These are phyloP conservation scores for Umbellularia californica DNA, from an alignment of 164 flowering plant genomes.

Conservation along the genomic window DNA sequence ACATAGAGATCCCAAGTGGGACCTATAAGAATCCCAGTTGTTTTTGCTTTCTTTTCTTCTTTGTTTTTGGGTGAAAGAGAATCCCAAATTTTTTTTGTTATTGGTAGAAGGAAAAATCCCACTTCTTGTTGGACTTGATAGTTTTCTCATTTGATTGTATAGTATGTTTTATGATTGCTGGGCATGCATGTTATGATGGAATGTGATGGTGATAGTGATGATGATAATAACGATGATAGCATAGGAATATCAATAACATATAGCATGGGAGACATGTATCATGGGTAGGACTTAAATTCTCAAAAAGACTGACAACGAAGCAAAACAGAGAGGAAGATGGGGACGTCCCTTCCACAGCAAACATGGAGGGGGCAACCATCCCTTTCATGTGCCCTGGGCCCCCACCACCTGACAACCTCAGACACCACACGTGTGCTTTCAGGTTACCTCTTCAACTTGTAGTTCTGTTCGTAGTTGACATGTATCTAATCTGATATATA, in stretches of 20 bases:
- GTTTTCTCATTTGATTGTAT: too few relatives aligned
- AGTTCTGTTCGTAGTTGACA: too few relatives aligned
- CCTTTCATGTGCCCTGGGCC: background rate
- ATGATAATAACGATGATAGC: background rate
- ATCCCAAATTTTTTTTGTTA: too few relatives aligned
- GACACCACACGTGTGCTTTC: slow-evolving; percentile 20
- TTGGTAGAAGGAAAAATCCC: too few relatives aligned
- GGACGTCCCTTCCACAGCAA: slow-evolving; percentile 8
- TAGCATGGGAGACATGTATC: slow-evolving; percentile 5
- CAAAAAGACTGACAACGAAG: slow-evolving; percentile 7
- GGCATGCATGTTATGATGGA: slow-evolving; percentile 1
- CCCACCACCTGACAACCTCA: slow-evolving; percentile 8
- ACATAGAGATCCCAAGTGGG: too few relatives aligned
- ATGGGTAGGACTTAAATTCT: slow-evolving; percentile 3
- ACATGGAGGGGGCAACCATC: background rate
- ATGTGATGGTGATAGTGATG: background rate
- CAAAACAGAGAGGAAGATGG: background rate
- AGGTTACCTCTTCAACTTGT: background rate
- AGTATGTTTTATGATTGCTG: background rate
- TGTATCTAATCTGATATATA: too few relatives aligned
- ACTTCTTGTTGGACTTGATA: too few relatives aligned
- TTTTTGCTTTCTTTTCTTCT: too few relatives aligned
- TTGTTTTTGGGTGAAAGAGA: too few relatives aligned
- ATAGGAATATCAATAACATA: too few relatives aligned
- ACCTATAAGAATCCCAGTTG: too few relatives aligned